These are phyloP conservation scores for Diaporthe vexans DNA, from an alignment of 2,329 filamentous ascomycete species.

Conservation along the genomic window DNA sequence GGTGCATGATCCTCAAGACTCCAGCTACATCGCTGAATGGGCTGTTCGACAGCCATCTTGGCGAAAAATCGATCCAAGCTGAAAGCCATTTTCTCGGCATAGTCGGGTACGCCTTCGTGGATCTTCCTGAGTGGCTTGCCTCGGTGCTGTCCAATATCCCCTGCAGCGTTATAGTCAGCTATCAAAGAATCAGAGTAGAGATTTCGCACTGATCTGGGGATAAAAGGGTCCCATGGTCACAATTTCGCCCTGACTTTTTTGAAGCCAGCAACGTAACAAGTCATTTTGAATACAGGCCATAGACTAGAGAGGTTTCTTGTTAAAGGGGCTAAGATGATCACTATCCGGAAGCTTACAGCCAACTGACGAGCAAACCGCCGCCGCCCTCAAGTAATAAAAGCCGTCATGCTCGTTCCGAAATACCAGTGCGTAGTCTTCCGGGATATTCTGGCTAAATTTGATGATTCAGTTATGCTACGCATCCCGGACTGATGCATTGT, in stretches of 20 bases:
- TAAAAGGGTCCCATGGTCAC: background rate
- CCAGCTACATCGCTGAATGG: conserved; percentile 90
- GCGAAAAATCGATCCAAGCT: conserved; percentile 92
- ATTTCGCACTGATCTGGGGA: background rate
- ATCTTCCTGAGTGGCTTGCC: conserved; percentile 79
- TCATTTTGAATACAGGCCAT: background rate
- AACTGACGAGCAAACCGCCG: conserved; percentile 82
- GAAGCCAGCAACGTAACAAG: background rate
- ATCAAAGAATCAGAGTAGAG: background rate
- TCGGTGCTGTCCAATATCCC: conserved; percentile 80
- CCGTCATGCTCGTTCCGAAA: conserved; percentile 79
- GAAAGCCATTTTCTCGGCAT: conserved; percentile 88
- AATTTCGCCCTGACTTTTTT: background rate
- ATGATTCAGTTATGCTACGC: background rate
- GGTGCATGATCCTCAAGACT: conserved; percentile 82
- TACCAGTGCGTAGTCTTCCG: conserved; percentile 87
- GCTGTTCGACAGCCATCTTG: conserved; percentile 79
- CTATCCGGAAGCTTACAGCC: conserved; percentile 55
- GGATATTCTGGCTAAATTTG: conserved; percentile 75
- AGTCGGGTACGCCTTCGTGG: conserved; percentile 82
- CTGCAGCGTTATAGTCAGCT: background rate
- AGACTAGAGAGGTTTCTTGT: background rate
- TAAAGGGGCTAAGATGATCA: background rate
- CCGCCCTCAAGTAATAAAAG: conserved; percentile 80
- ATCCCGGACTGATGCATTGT: background rate